Base-by-base conservation (phyloP, 495 filamentous ascomycete species). In the Daldinia grandis region DNA sequence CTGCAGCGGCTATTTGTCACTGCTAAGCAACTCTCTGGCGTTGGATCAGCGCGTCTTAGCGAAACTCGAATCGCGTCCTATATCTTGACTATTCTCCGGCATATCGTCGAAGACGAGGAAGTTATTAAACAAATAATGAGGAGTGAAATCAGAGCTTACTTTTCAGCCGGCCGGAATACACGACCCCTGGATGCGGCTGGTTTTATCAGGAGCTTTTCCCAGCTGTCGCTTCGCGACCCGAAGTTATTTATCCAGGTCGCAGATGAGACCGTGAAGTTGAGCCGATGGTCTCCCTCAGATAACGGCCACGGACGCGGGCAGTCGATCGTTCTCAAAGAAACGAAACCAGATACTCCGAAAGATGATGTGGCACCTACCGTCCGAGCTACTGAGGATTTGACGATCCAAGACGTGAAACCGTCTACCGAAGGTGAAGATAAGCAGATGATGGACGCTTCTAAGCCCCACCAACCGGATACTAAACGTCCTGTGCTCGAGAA, bases 31-130 rank as follows among this genome's bases (percentile, higher is more conserved):
- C 86, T 97, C 44, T 91, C 92, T 24, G 92, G 90, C 27, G 85
- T 87, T 27, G 90, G 89, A 21, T 91, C 91, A 60, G 84, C 90
- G 24, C 89, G 90, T 55, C 84, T 98, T 5, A 92, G 91, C 72
- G 90, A 90, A 69, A 86, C 90, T 8, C 75, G 76, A 53, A 81
- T 84, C 53, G 74, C 80, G 4, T 79, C 83, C 40, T 78, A 82
- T 71, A 89, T 98, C 60, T 91, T 98, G 87, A 81, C 96, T 24
- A 89, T 98, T 51, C 82, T 99, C 53, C 89, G 96, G 24, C 95
- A 99, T 75, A 91, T 98, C 15, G 86, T 98, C 40, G 95, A 99
- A 79, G 96, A 99, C 72, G 93, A 95, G 58, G 88, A 93, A 53
- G 95, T 90, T 0, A 85, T 98, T 38, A 93, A 92, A 56, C 92